These are phyloP conservation scores for Mortierella polycephala DNA, from an alignment of 371 early-diverging fungal species.

Conservation along the genomic window DNA sequence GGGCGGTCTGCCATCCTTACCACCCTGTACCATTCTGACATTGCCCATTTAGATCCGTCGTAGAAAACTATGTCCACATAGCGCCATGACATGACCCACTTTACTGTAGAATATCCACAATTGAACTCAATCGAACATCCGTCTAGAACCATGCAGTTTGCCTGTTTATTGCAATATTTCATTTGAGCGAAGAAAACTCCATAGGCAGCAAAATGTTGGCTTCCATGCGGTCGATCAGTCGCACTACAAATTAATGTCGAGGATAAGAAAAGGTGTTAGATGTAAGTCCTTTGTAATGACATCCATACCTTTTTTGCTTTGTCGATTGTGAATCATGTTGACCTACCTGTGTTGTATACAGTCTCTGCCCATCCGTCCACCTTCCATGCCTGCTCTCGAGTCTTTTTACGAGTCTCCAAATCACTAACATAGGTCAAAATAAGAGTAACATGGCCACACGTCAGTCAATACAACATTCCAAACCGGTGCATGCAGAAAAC, in stretches of 20 bases:
- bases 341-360: conserved; percentile 86
- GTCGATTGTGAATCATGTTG: not conserved
- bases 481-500: not conserved
- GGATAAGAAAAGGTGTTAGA: not conserved
- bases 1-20: not conserved
- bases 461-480: not conserved
- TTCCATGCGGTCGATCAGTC: conserved; percentile 86
- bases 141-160: not conserved
- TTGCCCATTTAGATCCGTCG: conserved; percentile 15
- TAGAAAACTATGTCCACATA: not conserved
- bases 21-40: conserved; percentile 1
- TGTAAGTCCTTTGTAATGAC: too few species aligned
- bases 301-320: too few species aligned
- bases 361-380: conserved; percentile 95
- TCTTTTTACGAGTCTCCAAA: conserved; percentile 85
- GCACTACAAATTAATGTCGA: conserved; percentile 60
- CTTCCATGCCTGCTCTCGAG: conserved; percentile 92
- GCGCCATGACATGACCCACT: conserved; percentile 2
- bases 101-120: conserved; percentile 15
- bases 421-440: conserved; percentile 58
- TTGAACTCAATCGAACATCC: too few species aligned
- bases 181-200: conserved; percentile 80
- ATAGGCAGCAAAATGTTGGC: conserved; percentile 86
- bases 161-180: conserved; percentile 9
- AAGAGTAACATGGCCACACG: not conserved